phyloP scores from a whole-genome alignment of 768 basidiomycete species.

The Boletus rex-veris region DNA sequence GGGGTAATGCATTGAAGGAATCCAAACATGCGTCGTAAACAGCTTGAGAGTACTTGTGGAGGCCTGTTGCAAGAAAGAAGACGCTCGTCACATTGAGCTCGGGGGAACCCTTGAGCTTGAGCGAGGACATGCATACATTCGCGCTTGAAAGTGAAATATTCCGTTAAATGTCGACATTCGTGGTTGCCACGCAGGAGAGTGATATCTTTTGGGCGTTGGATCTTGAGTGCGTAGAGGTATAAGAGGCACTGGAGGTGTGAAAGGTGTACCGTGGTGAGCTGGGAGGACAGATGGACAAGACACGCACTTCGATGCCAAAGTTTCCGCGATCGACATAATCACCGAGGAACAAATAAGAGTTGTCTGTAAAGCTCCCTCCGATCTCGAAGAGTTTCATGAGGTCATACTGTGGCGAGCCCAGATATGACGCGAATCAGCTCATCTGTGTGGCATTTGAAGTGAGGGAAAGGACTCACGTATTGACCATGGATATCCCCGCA shows the following conservation, averaged over 20 bases:
- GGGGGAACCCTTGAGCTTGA: neutral
- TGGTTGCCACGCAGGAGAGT: slow-evolving; percentile 92
- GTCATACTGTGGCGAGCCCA: slow-evolving; percentile 66
- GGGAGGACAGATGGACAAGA: neutral
- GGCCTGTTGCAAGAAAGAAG: slow-evolving; percentile 19
- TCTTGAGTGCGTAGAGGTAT: slow-evolving; percentile 91
- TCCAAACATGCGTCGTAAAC: slow-evolving; percentile 93
- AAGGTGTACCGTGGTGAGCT: neutral
- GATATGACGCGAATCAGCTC: neutral
- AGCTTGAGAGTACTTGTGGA: slow-evolving; percentile 29
- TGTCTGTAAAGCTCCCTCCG: slow-evolving; percentile 81
- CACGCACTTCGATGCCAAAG: slow-evolving; percentile 72
- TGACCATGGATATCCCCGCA: slow-evolving; percentile 98
- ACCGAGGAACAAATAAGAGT: slow-evolving; percentile 88
- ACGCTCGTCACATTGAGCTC: slow-evolving; percentile 4
- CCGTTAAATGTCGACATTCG: slow-evolving; percentile 94
- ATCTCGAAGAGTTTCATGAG: slow-evolving; percentile 98
- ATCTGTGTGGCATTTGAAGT: slow-evolving; percentile 37
- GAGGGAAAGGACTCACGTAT: slow-evolving; percentile 76
- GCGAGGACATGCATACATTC: slow-evolving; percentile 64
- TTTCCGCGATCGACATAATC: slow-evolving; percentile 98
- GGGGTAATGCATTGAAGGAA: slow-evolving; percentile 86
- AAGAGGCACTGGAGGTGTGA: slow-evolving; percentile 63
- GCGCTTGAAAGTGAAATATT: slow-evolving; percentile 97
- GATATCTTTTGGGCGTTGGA: slow-evolving; percentile 81